Percentiles rank a stretch among this genome's conserved stretches.
Conservation (phyloP, 768 basidiomycete genomes). For the Tricholomella constricta region DNA sequence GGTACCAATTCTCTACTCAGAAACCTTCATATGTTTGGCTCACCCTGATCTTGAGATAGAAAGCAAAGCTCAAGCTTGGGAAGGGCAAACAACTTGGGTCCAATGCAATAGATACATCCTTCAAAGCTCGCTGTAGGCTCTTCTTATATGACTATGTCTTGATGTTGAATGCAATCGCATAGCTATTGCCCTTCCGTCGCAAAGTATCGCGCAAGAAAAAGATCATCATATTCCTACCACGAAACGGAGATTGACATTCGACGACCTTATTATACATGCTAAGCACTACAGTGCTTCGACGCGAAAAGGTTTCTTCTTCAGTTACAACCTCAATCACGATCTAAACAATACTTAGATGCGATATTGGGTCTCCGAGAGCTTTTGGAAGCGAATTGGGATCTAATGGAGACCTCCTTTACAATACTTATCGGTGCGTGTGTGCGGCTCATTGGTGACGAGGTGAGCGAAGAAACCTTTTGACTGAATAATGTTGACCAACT, state of each 20-base stretch:
- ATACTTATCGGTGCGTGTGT: constrained; percentile 59
- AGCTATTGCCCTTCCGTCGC: constrained; percentile 91
- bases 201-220: constrained; percentile 69
- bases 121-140: constrained; percentile 86
- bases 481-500: constrained; percentile 11
- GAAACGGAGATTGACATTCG: constrained; percentile 70
- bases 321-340: background rate
- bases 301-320: constrained; percentile 58
- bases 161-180: background rate
- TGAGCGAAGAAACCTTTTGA: constrained; percentile 31
- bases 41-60: constrained; percentile 47
- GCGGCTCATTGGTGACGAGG: constrained; percentile 84
- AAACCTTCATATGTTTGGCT: background rate
- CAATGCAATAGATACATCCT: constrained; percentile 94
- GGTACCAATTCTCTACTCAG: constrained; percentile 37
- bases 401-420: constrained; percentile 55
- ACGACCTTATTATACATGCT: constrained; percentile 73
- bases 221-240: constrained; percentile 67
- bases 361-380: constrained; percentile 73
- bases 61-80: constrained; percentile 95
- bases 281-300: constrained; percentile 83
- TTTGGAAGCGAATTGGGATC: constrained; percentile 58
- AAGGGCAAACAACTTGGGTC: constrained; percentile 83
- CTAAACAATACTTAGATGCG: constrained; percentile 52
- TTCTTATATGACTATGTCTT: background rate